Base-by-base conservation (phyloP, 495 filamentous ascomycete genomes). In the Chaetomium fimeti region DNA sequence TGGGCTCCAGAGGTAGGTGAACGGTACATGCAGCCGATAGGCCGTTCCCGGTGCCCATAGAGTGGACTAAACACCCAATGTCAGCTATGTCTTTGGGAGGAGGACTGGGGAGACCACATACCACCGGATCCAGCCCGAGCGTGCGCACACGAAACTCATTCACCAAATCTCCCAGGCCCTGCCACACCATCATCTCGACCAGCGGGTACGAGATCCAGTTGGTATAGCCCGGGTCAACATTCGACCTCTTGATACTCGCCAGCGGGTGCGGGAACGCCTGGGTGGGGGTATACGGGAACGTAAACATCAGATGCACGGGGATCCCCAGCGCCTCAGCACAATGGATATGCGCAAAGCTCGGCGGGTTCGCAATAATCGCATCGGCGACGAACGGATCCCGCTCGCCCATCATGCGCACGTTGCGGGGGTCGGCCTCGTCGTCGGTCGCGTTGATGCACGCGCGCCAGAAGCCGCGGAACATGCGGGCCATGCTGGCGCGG, bases 351-450 rank as follows among this genome's bases (percentile, higher is more conserved):
- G 88, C 89, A 71, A 92, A 92, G 72, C 88, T 89, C 0, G 90
- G 90, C 3, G 90, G 90, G 70, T 94, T 94, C 15, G 90, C 90
- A 62, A 94, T 92, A 68, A 94, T 93, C 9, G 83, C 87, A 72
- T 93, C 88, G 0, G 89, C 89, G 25, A 93, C 85, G 64, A 94
- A 94, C 12, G 89, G 86, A 51, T 77, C 78, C 54, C 73, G 74
- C 40, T 72, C 64, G 1, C 75, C 77, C 82, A 83, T 85, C 82
- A 87, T 83, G 61, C 79, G 82, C 11, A 79, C 40, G 58, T 87
- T 87, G 11, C 67, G 66, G 0, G 62, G 40, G 58, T 86, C 83
- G 13, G 71, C 76, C 67, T 86, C 83, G 56, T 84, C 85, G 66
- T 88, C 84, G 18, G 80, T 84, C 20, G 85, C 81, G 66, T 89